Evolutionary conservation across 129 eudicot genomes (phyloP).

Genomic region (Mikania micrantha): DNA sequence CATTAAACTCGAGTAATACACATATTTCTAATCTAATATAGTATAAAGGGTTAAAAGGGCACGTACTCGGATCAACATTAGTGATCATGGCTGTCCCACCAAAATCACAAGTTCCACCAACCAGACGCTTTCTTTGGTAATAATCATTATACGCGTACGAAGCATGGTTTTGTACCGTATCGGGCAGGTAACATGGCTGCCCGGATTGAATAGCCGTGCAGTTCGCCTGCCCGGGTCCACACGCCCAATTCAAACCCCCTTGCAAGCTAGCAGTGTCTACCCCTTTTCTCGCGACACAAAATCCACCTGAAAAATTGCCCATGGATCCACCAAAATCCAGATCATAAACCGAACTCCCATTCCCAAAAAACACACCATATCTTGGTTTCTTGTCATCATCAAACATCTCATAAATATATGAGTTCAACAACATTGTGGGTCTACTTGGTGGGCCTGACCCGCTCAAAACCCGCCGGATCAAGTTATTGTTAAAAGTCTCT

Average conservation of each 20-base stretch:
- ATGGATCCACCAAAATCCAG: constrained; percentile 26
- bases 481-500: constrained; percentile 49
- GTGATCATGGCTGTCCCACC: constrained; percentile 28
- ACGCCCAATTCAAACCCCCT: constrained; percentile 32
- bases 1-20: too few species aligned
- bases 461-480: constrained; percentile 45
- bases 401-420: constrained; percentile 58
- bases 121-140: constrained; percentile 29
- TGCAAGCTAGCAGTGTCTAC: constrained; percentile 17
- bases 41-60: background rate
- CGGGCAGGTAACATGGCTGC: constrained; percentile 29
- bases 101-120: constrained; percentile 39
- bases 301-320: constrained; percentile 15
- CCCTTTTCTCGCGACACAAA: constrained; percentile 35
- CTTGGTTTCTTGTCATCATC: constrained; percentile 41
- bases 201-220: constrained; percentile 33
- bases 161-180: constrained; percentile 35
- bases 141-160: constrained; percentile 37
- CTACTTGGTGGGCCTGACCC: constrained; percentile 71
- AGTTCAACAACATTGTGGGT: constrained; percentile 36
- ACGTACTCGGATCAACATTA: constrained; percentile 32
- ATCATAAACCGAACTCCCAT: constrained; percentile 56
- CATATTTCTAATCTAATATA: too few species aligned
- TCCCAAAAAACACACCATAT: constrained; percentile 55
- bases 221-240: constrained; percentile 38